phyloP scores from a whole-genome alignment of 73 alveolate species.

The Effrenium voratum region DNA sequence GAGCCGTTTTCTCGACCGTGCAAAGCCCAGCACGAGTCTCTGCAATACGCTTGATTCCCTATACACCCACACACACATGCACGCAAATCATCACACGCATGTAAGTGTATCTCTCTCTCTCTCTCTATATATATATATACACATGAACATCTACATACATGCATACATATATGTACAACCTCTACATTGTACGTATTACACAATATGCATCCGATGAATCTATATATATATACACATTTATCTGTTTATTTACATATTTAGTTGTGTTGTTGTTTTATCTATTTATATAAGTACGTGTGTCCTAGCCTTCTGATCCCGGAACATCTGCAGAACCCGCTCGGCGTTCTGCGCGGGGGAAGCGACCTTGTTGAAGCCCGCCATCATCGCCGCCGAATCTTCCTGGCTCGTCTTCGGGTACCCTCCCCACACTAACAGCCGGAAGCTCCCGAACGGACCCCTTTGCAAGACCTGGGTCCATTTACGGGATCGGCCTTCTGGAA shows the following conservation, averaged over 20 bases:
- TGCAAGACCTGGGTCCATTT: too few species aligned
- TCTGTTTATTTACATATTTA: background rate
- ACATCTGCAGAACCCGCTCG: slow-evolving; percentile 63
- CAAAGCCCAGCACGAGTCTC: too few species aligned
- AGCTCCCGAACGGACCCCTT: too few species aligned
- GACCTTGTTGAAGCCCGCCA: slow-evolving; percentile 72
- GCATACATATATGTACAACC: background rate
- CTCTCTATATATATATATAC: background rate
- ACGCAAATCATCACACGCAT: background rate
- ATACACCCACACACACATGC: too few species aligned
- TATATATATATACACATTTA: background rate
- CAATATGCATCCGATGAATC: background rate
- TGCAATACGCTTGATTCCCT: too few species aligned
- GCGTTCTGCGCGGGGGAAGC: slow-evolving; percentile 55
- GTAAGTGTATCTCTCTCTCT: background rate
- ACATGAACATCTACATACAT: background rate
- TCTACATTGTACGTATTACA: background rate
- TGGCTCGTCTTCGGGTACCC: too few species aligned
- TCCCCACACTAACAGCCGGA: too few species aligned
- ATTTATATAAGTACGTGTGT: too few species aligned
- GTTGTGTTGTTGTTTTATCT: background rate
- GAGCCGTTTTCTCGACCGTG: too few species aligned
- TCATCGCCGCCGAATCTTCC: slow-evolving; percentile 44
- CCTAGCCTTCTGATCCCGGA: slow-evolving; percentile 32
- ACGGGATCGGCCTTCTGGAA: too few species aligned